A percentile compares a stretch with the other conserved stretches of the same genome.
These are phyloP conservation scores for Laburnicola sp. DNA, from an alignment of 2,329 filamentous ascomycete genomes.

Conservation along the genomic window DNA sequence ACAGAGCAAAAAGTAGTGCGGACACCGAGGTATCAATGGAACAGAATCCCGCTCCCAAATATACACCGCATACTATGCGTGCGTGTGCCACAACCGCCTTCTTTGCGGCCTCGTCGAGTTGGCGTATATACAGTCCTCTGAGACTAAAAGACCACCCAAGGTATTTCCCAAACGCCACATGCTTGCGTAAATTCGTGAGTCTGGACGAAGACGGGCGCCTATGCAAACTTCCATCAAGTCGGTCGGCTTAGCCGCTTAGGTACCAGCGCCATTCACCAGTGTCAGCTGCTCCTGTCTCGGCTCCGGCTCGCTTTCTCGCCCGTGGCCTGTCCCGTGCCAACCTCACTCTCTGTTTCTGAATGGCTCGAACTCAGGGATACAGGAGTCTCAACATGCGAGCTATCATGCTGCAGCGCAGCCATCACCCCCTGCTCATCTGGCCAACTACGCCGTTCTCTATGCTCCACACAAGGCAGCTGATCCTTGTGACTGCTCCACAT, in stretches of 20 bases:
- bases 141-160: no score
- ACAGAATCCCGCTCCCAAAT: not conserved
- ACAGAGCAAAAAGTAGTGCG: conserved; percentile 4
- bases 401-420: not conserved
- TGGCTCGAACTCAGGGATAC: conserved; percentile 4
- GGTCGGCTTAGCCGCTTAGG: no score
- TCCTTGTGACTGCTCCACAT: conserved; percentile 26
- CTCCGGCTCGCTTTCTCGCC: not conserved
- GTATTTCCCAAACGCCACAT: no score
- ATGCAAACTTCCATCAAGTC: no score
- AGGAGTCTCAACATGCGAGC: conserved; percentile 1
- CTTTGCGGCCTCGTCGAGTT: not conserved
- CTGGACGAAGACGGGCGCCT: no score
- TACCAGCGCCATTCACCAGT: no score
- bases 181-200: no score
- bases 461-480: conserved; percentile 33
- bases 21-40: conserved; percentile 1
- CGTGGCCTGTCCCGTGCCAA: not conserved
- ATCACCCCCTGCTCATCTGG: conserved; percentile 22
- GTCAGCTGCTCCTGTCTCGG: no score
- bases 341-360: not conserved
- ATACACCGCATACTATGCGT: not conserved
- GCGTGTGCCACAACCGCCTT: not conserved
- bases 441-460: conserved; percentile 38
- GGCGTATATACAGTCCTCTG: not conserved